These are phyloP conservation scores for Mycena rebaudengoi DNA, from an alignment of 768 basidiomycete species.

Conservation along the genomic window DNA sequence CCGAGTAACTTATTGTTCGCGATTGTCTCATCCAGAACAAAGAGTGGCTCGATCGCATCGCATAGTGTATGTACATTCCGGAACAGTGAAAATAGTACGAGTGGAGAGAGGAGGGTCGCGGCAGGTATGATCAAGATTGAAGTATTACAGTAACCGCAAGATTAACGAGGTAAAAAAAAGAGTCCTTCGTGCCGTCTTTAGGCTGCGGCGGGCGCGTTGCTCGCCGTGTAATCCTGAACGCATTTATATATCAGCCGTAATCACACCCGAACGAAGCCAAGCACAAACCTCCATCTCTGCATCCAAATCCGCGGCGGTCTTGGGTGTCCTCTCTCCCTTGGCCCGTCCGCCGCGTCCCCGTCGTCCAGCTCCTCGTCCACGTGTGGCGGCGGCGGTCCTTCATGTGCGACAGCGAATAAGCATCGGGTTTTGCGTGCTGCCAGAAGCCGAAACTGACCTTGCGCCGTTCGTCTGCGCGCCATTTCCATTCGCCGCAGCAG, in stretches of 20 bases:
- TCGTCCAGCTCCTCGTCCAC: conserved; percentile 53
- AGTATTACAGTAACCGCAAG: conserved; percentile 4
- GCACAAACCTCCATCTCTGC: conserved; percentile 93
- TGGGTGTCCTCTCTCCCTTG: conserved; percentile 71
- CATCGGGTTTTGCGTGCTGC: neutral
- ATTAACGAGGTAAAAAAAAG: conserved; percentile 1
- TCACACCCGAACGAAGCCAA: conserved; percentile 15
- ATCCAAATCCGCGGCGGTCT: conserved; percentile 91
- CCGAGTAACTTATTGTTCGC: neutral
- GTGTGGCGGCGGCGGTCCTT: conserved; percentile 39
- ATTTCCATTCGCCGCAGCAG: conserved; percentile 49
- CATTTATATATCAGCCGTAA: neutral
- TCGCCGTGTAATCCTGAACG: conserved; percentile 73
- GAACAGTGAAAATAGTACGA: neutral
- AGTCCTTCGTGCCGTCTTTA: neutral
- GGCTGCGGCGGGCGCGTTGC: conserved; percentile 57
- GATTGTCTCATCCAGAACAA: neutral
- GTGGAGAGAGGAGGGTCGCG: neutral
- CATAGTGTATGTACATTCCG: neutral
- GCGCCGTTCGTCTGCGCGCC: conserved; percentile 32
- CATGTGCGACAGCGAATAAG: conserved; percentile 2
- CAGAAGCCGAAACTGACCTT: conserved; percentile 38
- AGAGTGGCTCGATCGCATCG: neutral
- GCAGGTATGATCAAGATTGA: neutral
- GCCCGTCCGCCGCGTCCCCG: conserved; percentile 53